Evolutionary conservation across 140 eudicot genomes (phyloP).

Genomic region (Stevia rebaudiana): DNA sequence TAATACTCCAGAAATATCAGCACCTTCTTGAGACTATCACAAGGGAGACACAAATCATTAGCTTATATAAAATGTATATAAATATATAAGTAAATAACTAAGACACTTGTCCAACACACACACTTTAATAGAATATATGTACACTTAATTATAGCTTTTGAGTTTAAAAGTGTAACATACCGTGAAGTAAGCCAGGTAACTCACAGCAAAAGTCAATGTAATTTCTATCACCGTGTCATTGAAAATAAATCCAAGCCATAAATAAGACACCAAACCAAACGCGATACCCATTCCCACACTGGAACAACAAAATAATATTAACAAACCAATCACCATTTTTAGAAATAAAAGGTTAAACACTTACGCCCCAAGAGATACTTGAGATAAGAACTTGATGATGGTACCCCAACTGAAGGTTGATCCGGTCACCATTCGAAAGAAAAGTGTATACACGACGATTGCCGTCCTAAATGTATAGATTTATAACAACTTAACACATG

Average conservation of each 20-base stretch:
- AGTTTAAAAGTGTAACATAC: constrained; percentile 43
- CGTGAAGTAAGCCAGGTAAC: constrained; percentile 87
- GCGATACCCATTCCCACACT: constrained; percentile 91
- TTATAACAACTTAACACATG: neutral
- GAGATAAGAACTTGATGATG: constrained; percentile 50
- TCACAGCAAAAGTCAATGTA: constrained; percentile 83
- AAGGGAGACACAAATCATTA: constrained; percentile 19
- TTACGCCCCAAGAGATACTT: constrained; percentile 98
- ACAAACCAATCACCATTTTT: constrained; percentile 6
- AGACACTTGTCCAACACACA: neutral
- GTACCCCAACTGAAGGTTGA: constrained; percentile 60
- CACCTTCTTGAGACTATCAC: constrained; percentile 80
- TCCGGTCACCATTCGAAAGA: constrained; percentile 78
- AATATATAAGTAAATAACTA: neutral
- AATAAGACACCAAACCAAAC: constrained; percentile 76
- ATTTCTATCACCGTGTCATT: constrained; percentile 93
- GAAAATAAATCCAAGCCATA: constrained; percentile 96
- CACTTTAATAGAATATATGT: neutral
- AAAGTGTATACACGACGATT: constrained; percentile 83
- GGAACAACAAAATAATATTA: constrained; percentile 26
- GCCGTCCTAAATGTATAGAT: constrained; percentile 67
- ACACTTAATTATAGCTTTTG: neutral
- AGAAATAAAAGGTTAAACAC: constrained; percentile 29
- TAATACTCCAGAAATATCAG: constrained; percentile 86
- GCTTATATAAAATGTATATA: neutral